Percentiles rank a stretch among this genome's conserved stretches.
phyloP scores from a whole-genome alignment of 129 eudicot species.

The Escallonia herrerae region DNA sequence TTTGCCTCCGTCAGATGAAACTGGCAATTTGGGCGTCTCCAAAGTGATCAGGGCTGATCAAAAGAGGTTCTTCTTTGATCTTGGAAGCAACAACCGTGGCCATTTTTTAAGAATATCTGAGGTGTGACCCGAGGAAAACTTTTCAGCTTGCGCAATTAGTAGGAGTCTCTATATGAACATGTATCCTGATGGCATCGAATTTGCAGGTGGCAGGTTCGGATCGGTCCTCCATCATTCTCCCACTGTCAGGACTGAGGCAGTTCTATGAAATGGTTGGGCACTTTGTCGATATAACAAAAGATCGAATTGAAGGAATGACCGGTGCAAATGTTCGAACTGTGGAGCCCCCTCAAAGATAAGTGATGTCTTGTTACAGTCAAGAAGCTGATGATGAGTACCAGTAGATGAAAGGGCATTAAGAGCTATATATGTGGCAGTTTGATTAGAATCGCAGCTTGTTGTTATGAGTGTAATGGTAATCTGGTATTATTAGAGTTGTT shows the following conservation, averaged over 20 bases:
- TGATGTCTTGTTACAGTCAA: not conserved
- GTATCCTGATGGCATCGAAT: not conserved
- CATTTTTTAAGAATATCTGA: conserved; percentile 93
- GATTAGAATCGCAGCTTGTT: not conserved
- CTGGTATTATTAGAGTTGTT: no score
- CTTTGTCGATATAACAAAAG: conserved; percentile 90
- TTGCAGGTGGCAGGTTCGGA: conserved; percentile 98
- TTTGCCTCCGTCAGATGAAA: conserved; percentile 63
- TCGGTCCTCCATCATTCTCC: conserved; percentile 94
- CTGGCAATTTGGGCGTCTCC: conserved; percentile 62
- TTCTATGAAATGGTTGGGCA: conserved; percentile 95
- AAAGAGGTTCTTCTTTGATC: conserved; percentile 96
- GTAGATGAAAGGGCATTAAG: not conserved
- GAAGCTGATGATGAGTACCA: not conserved
- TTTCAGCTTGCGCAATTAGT: not conserved
- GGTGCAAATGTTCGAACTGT: conserved; percentile 86
- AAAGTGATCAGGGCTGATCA: conserved; percentile 97
- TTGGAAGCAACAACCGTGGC: conserved; percentile 94
- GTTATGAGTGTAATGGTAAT: no score
- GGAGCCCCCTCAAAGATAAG: conserved; percentile 72
- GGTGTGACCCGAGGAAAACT: conserved; percentile 25
- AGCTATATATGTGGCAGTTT: not conserved
- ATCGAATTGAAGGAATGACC: conserved; percentile 78
- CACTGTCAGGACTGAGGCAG: conserved; percentile 91
- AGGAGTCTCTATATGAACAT: not conserved